Conservation (phyloP, 768 basidiomycete genomes). For the Lactifluus piperatus region DNA sequence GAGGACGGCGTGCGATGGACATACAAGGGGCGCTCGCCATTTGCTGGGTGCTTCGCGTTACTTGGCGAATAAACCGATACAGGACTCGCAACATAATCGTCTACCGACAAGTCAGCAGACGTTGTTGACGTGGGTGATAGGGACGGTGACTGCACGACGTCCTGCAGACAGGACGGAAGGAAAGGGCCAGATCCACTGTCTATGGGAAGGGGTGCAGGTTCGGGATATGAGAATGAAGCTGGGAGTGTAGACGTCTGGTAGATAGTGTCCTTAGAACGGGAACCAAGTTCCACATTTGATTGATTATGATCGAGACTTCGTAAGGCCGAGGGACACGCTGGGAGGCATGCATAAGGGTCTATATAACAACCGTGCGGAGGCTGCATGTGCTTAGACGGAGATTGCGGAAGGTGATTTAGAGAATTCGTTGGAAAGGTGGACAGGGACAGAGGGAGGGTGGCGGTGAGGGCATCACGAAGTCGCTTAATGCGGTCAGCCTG, state of each 20-base stretch:
- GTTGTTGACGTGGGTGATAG: constrained; percentile 44
- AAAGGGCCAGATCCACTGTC: constrained; percentile 33
- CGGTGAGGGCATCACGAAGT: constrained; percentile 56
- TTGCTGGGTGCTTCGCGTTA: constrained; percentile 9
- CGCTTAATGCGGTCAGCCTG: constrained; percentile 80
- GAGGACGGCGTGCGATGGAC: constrained; percentile 16
- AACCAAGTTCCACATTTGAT: constrained; percentile 36
- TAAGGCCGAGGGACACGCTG: not conserved
- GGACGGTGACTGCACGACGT: constrained; percentile 63
- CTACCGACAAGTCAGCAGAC: constrained; percentile 56
- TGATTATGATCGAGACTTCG: constrained; percentile 12
- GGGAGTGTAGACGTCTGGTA: constrained; percentile 57
- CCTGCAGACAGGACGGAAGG: constrained; percentile 71
- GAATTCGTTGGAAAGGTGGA: not conserved
- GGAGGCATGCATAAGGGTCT: not conserved
- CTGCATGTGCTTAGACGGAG: not conserved
- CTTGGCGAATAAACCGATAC: constrained; percentile 11
- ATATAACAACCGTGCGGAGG: not conserved
- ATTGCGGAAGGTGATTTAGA: not conserved
- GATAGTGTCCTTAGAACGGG: constrained; percentile 45
- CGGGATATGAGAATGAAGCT: constrained; percentile 30
- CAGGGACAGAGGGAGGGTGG: constrained; percentile 9
- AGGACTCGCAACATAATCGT: constrained; percentile 34
- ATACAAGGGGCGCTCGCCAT: constrained; percentile 9
- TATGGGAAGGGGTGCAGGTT: constrained; percentile 19